Conservation (phyloP, 1,284 basidiomycete species). For the Boletellus deceptivus region DNA sequence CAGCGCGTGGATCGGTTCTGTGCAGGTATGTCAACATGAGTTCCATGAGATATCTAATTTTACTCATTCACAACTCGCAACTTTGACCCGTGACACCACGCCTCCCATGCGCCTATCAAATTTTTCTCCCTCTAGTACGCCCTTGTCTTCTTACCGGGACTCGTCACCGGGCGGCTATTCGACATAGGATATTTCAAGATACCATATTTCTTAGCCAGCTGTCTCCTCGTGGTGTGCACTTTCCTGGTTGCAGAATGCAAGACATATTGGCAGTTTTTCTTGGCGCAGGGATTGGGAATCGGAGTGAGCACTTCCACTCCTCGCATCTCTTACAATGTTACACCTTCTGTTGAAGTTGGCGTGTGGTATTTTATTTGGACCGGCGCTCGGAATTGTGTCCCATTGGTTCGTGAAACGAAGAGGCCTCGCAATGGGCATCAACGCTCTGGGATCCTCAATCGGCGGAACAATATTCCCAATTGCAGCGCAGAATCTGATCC, state of each 20-base stretch:
- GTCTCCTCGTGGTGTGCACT: slow-evolving; percentile 41
- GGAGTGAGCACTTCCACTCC: slow-evolving; percentile 33
- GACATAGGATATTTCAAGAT: slow-evolving; percentile 32
- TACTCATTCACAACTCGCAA: no score
- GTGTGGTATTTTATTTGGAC: slow-evolving; percentile 40
- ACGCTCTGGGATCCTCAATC: slow-evolving; percentile 40
- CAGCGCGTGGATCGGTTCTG: slow-evolving; percentile 40
- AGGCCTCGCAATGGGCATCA: slow-evolving; percentile 41
- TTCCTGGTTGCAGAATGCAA: slow-evolving; percentile 51
- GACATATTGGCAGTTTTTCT: slow-evolving; percentile 52
- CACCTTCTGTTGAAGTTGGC: slow-evolving; percentile 14
- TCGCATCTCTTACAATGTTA: neutral
- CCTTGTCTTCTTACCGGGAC: slow-evolving; percentile 42
- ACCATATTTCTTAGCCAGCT: slow-evolving; percentile 37
- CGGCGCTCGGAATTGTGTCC: slow-evolving; percentile 41
- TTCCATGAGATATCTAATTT: no score
- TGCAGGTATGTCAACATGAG: slow-evolving; percentile 22
- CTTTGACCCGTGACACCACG: neutral
- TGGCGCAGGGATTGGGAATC: slow-evolving; percentile 47
- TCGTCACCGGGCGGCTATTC: slow-evolving; percentile 27
- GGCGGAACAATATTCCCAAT: slow-evolving; percentile 48
- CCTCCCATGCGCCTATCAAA: neutral
- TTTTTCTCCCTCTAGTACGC: slow-evolving; percentile 21
- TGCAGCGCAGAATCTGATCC: slow-evolving; percentile 38
- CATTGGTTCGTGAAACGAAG: slow-evolving; percentile 48